Percentiles rank a stretch among this genome's conserved stretches.
These are phyloP conservation scores for Corchorus capsularis DNA, from an alignment of 345 rosid genomes.

Conservation along the genomic window DNA sequence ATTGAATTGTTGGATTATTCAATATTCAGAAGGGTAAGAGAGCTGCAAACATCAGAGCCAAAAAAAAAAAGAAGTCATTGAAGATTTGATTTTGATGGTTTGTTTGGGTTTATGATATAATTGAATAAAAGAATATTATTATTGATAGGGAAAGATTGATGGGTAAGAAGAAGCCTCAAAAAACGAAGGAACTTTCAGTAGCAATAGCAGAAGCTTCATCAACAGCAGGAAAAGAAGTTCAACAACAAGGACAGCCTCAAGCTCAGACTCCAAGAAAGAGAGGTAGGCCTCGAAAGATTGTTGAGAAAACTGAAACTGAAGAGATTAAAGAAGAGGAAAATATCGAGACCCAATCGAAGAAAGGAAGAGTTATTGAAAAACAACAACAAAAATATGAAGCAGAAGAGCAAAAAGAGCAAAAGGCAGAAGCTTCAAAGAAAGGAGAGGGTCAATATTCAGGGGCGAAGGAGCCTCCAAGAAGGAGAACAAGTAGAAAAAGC, in stretches of 20 bases:
- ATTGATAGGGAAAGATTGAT: conserved; percentile 29
- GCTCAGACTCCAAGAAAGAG: conserved; percentile 58
- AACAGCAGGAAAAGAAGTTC: conserved; percentile 33
- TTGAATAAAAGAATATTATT: not conserved
- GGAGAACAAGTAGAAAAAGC: conserved; percentile 71
- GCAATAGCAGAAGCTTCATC: conserved; percentile 69
- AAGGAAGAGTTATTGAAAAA: conserved; percentile 28
- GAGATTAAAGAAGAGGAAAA: conserved; percentile 34
- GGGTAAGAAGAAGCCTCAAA: conserved; percentile 80
- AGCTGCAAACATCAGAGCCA: conserved; percentile 11
- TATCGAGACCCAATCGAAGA: conserved; percentile 31
- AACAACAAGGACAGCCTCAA: conserved; percentile 33
- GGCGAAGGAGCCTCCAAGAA: conserved; percentile 37
- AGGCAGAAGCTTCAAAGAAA: conserved; percentile 29
- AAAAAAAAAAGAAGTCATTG: not conserved
- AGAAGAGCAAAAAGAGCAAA: conserved; percentile 28
- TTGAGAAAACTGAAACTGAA: conserved; percentile 33
- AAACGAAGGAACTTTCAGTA: conserved; percentile 68
- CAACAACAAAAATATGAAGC: conserved; percentile 25
- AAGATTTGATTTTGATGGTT: conserved; percentile 21
- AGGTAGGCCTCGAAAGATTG: conserved; percentile 86
- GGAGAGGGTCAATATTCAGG: conserved; percentile 25
- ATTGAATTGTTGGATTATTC: conserved; percentile 22
- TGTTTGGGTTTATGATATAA: not conserved
- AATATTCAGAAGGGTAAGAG: conserved; percentile 8